These are phyloP conservation scores for Saccharomycopsis lassenensis DNA, from an alignment of 805 yeast species.

Conservation along the genomic window DNA sequence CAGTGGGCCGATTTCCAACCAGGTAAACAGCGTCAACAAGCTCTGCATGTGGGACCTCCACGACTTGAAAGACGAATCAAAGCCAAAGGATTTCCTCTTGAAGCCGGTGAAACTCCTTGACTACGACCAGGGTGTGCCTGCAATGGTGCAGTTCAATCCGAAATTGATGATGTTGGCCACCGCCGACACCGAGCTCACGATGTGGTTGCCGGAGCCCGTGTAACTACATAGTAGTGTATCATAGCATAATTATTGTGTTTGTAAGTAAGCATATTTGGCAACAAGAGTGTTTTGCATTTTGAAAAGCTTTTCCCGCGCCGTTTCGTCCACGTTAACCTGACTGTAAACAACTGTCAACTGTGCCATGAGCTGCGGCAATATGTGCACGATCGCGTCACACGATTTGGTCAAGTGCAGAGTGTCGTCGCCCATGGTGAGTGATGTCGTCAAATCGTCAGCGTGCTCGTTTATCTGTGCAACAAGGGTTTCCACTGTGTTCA, in stretches of 20 bases:
- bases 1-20: slow-evolving; percentile 43
- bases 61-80: slow-evolving; percentile 22
- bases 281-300: too few species aligned
- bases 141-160: slow-evolving; percentile 51
- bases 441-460: too few species aligned
- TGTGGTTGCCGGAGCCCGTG: slow-evolving; percentile 36
- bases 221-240: background rate
- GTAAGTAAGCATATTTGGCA: background rate
- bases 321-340: too few species aligned
- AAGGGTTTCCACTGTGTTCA: too few species aligned
- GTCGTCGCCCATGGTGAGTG: too few species aligned
- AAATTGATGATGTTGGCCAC: slow-evolving; percentile 49
- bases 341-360: too few species aligned
- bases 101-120: slow-evolving; percentile 19
- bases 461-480: too few species aligned
- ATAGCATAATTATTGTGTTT: background rate
- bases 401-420: too few species aligned
- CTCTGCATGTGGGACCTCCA: slow-evolving; percentile 38
- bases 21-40: slow-evolving; percentile 26
- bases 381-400: too few species aligned
- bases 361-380: too few species aligned
- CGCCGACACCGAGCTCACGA: slow-evolving; percentile 42
- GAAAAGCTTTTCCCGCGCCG: too few species aligned
- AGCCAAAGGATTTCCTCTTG: background rate
- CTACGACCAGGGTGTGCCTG: slow-evolving; percentile 29